Evolutionary conservation across 768 basidiomycete genomes (phyloP).

Genomic region (Panus rudis): DNA sequence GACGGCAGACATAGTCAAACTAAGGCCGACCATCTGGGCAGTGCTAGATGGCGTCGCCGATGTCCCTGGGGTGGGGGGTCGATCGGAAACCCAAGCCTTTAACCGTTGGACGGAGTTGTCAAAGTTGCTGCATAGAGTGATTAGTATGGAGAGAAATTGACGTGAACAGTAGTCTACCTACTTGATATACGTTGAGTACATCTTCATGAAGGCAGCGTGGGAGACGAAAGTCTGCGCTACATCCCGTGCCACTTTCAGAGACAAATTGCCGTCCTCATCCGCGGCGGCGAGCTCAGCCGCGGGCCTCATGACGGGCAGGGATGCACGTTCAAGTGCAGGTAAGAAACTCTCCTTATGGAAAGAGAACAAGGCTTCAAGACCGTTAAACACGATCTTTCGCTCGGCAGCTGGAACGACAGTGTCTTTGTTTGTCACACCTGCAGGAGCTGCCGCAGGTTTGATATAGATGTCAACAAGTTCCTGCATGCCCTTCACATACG

Average conservation of each 20-base stretch:
- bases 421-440: constrained; percentile 72
- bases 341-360: constrained; percentile 94
- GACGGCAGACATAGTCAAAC: constrained; percentile 47
- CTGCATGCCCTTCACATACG: constrained; percentile 90
- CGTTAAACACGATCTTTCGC: constrained; percentile 86
- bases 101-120: constrained; percentile 87
- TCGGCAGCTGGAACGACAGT: constrained; percentile 81
- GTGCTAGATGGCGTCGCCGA: constrained; percentile 56
- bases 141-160: constrained; percentile 3
- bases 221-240: constrained; percentile 88
- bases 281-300: constrained; percentile 37
- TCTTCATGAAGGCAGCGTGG: constrained; percentile 96
- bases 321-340: constrained; percentile 79
- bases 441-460: constrained; percentile 67
- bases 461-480: constrained; percentile 96
- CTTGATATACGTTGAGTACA: constrained; percentile 99
- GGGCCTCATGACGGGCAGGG: constrained; percentile 56
- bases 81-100: constrained; percentile 74
- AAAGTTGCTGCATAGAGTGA: constrained; percentile 62
- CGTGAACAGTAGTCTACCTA: constrained; percentile 44
- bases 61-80: constrained; percentile 35
- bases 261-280: constrained; percentile 69
- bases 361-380: constrained; percentile 81
- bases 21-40: constrained; percentile 57
- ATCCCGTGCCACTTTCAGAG: constrained; percentile 65